Conservation (phyloP, 2,329 filamentous ascomycete genomes). For the Cytospora piceae region DNA sequence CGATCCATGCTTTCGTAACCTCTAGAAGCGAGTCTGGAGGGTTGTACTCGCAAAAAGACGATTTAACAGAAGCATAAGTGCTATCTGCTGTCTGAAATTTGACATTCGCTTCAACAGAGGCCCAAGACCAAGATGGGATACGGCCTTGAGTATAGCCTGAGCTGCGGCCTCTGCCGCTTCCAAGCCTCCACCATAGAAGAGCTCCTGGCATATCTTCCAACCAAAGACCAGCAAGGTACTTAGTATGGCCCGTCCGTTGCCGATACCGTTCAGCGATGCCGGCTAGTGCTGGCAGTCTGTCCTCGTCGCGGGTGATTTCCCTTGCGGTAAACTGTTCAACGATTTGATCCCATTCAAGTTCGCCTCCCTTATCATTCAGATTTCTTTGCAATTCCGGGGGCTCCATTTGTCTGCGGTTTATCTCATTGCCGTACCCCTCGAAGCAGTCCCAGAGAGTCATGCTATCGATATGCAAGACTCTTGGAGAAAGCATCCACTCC, state of each 20-base stretch:
- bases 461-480: constrained; percentile 1
- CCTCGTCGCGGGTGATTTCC: neutral
- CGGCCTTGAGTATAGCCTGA: neutral
- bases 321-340: neutral
- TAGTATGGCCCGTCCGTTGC: neutral
- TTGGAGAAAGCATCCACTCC: constrained; percentile 14
- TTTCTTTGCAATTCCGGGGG: neutral
- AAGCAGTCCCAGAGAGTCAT: constrained; percentile 15
- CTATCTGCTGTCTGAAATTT: too few species aligned
- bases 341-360: neutral
- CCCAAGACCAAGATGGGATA: constrained; percentile 5
- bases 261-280: neutral
- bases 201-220: neutral
- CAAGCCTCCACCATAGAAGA: neutral
- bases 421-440: neutral
- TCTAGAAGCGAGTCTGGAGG: neutral
- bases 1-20: neutral
- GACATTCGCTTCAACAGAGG: neutral
- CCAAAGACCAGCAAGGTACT: constrained; percentile 1
- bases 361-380: neutral
- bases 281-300: neutral
- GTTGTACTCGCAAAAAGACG: neutral
- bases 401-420: neutral
- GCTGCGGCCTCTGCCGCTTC: neutral
- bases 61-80: neutral